phyloP scores from a whole-genome alignment of 2,329 filamentous ascomycete species.

The Aspergillus niger region DNA sequence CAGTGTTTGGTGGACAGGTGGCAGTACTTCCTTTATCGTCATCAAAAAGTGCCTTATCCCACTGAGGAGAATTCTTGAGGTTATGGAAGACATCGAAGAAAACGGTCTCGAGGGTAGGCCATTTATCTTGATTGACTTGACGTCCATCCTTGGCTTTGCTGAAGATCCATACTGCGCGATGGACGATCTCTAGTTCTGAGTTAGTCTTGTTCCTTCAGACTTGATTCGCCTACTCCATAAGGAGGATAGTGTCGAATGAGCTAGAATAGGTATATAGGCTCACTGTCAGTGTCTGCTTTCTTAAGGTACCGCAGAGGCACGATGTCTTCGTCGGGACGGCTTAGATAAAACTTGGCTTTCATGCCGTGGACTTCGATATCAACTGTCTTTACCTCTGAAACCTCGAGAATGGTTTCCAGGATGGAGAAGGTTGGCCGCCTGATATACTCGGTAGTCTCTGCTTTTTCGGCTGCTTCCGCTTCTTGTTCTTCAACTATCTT shows the following conservation, averaged over 20 bases:
- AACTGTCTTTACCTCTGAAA: background rate
- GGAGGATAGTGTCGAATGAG: too few relatives aligned
- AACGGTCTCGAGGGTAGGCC: constrained; percentile 26
- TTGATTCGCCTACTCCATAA: background rate
- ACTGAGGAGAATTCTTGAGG: constrained; percentile 25
- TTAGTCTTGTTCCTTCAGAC: background rate
- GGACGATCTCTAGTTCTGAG: constrained; percentile 19
- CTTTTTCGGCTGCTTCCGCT: too few relatives aligned
- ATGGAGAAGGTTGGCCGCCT: background rate
- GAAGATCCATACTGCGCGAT: constrained; percentile 28
- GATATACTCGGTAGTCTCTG: too few relatives aligned
- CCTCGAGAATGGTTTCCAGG: background rate
- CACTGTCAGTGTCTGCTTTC: constrained; percentile 24
- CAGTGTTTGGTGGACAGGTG: background rate
- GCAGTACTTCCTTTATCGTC: constrained; percentile 8
- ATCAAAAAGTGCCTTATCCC: constrained; percentile 24
- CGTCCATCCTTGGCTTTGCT: constrained; percentile 21
- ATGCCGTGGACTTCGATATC: constrained; percentile 25
- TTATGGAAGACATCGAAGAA: constrained; percentile 29
- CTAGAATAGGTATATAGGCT: constrained; percentile 4
- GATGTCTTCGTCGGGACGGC: constrained; percentile 23
- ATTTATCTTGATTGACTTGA: constrained; percentile 20
- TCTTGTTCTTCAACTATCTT: too few relatives aligned
- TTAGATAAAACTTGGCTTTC: constrained; percentile 26
- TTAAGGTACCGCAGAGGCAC: constrained; percentile 23